A percentile compares a stretch with the other conserved stretches of the same genome.
phyloP scores from a whole-genome alignment of 805 yeast species.

The Maudiozyma saulgeensis region DNA sequence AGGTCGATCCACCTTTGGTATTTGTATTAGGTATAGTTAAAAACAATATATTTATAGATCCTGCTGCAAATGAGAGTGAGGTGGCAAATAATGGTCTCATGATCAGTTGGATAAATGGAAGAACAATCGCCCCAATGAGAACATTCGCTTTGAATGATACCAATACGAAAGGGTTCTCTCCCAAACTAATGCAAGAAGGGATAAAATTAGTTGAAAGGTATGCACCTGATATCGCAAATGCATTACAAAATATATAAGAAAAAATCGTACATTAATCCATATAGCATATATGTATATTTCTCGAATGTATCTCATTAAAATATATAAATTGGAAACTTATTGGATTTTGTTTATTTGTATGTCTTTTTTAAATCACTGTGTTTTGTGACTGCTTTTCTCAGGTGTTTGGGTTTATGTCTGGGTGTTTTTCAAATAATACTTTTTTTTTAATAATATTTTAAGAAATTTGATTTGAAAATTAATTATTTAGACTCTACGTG shows the following conservation, averaged over 20 bases:
- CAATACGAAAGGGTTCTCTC: slow-evolving; percentile 46
- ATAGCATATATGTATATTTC: too few species aligned
- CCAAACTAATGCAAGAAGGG: slow-evolving; percentile 40
- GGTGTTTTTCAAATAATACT: too few species aligned
- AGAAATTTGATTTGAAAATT: too few species aligned
- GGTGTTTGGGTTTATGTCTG: too few species aligned
- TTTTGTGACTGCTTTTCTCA: too few species aligned
- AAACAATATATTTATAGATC: slow-evolving; percentile 60
- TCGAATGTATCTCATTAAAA: too few species aligned
- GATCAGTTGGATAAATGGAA: slow-evolving; percentile 59
- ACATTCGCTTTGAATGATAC: slow-evolving; percentile 50
- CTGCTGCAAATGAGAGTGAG: slow-evolving; percentile 79
- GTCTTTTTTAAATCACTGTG: too few species aligned
- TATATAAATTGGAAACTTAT: too few species aligned
- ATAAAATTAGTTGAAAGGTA: slow-evolving; percentile 48
- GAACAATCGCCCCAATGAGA: slow-evolving; percentile 62
- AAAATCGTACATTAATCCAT: neutral
- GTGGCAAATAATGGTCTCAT: slow-evolving; percentile 79
- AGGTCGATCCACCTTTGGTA: slow-evolving; percentile 52
- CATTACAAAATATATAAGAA: slow-evolving; percentile 36
- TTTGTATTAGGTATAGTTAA: slow-evolving; percentile 74
- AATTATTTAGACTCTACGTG: too few species aligned
- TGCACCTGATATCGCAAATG: slow-evolving; percentile 53
- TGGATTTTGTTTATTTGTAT: too few species aligned
- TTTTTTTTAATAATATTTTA: too few species aligned